Conservation (phyloP, 2,329 filamentous ascomycete genomes). For the Stemphylium vesicarium region DNA sequence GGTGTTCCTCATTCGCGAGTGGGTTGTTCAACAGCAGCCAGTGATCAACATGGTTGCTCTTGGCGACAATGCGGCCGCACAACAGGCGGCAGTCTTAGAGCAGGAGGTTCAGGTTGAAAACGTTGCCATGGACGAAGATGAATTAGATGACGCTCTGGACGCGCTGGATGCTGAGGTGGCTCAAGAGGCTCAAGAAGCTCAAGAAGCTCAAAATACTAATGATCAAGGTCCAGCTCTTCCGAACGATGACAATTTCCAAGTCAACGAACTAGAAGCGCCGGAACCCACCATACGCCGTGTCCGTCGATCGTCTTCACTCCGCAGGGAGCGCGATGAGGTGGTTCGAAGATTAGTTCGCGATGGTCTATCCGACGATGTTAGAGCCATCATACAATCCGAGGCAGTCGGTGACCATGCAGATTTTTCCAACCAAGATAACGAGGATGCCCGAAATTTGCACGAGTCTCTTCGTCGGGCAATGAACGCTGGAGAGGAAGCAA, state of each 20-base stretch:
- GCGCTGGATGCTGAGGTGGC: conserved; percentile 5
- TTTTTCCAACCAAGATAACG: conserved; percentile 5
- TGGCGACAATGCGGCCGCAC: conserved; percentile 38
- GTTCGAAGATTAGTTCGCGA: conserved; percentile 23
- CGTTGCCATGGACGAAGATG: conserved; percentile 14
- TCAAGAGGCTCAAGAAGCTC: conserved; percentile 8
- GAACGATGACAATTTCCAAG: not conserved
- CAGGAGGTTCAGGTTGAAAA: conserved; percentile 27
- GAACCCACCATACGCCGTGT: conserved; percentile 18
- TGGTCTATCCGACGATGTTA: conserved; percentile 29
- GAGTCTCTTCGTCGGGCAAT: conserved; percentile 16
- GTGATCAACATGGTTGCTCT: conserved; percentile 75
- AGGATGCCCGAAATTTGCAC: conserved; percentile 1
- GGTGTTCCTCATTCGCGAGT: conserved; percentile 95
- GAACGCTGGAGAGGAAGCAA: conserved; percentile 6
- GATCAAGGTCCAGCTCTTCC: not conserved
- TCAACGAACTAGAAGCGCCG: conserved; percentile 1
- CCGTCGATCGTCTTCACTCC: conserved; percentile 25
- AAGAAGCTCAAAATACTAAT: not conserved
- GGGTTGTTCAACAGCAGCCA: conserved; percentile 97
- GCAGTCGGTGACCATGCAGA: conserved; percentile 16
- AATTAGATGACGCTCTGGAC: conserved; percentile 12
- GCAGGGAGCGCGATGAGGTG: conserved; percentile 21
- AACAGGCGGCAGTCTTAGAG: conserved; percentile 33
- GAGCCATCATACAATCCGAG: conserved; percentile 20